These are phyloP conservation scores for Pythium brassicae DNA, from an alignment of 352 stramenopile genomes.

Conservation along the genomic window DNA sequence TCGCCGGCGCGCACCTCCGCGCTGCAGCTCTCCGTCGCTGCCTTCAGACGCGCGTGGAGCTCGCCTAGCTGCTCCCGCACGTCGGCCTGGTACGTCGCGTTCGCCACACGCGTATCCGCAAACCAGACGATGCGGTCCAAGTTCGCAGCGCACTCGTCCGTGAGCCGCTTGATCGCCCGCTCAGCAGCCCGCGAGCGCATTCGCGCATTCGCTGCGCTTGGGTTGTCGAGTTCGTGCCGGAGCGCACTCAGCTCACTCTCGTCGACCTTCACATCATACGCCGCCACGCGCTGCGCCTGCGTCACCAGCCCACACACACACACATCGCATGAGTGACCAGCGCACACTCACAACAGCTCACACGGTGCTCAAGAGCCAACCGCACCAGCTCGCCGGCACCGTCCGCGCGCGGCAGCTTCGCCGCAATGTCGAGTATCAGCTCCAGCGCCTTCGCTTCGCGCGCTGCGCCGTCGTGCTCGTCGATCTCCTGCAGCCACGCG, in stretches of 20 bases:
- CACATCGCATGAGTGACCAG: not conserved
- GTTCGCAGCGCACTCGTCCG: conserved; percentile 29
- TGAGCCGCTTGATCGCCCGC: conserved; percentile 38
- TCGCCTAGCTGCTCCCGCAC: conserved; percentile 21
- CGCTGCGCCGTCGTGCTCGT: not conserved
- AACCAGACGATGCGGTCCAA: conserved; percentile 39
- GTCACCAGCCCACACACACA: not conserved
- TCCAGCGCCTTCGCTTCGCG: conserved; percentile 17
- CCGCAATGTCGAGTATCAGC: conserved; percentile 13
- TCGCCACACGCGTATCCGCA: conserved; percentile 7
- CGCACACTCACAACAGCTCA: not conserved
- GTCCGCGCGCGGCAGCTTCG: conserved; percentile 12
- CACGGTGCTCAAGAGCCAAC: no score
- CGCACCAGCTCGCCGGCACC: conserved; percentile 8
- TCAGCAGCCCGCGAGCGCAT: conserved; percentile 32
- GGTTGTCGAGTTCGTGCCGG: conserved; percentile 2
- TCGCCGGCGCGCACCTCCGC: conserved; percentile 23
- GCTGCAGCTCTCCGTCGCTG: conserved; percentile 13
- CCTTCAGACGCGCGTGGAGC: conserved; percentile 20
- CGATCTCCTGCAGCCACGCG: conserved; percentile 22
- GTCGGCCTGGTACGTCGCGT: conserved; percentile 12
- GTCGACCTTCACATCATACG: not conserved
- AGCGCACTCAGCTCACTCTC: conserved; percentile 7
- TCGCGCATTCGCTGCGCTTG: conserved; percentile 16
- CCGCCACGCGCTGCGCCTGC: not conserved